Evolutionary conservation across 2,329 filamentous ascomycete species (phyloP).

Genomic region (Parafenestella ontariensis): DNA sequence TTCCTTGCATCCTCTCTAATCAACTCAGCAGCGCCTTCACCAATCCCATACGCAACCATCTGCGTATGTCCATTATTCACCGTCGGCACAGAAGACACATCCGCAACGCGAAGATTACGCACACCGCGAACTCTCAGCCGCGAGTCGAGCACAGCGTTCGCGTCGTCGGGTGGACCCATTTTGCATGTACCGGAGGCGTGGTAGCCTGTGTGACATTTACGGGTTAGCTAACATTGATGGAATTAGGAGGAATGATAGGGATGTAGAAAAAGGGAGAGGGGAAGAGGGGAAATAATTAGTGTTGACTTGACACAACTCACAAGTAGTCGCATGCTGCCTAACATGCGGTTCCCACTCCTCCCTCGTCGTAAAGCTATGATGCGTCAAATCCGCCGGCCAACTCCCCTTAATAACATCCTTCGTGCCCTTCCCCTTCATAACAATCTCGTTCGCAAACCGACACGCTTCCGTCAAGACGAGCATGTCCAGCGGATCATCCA

Average conservation of each 20-base stretch:
- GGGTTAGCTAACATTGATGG: not conserved
- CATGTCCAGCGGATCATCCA: slow-evolving; percentile 65
- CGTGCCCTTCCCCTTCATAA: slow-evolving; percentile 64
- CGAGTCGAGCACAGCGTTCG: slow-evolving; percentile 47
- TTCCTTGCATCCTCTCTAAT: slow-evolving; percentile 34
- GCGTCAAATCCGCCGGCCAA: slow-evolving; percentile 62
- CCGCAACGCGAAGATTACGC: slow-evolving; percentile 34
- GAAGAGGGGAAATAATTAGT: not conserved
- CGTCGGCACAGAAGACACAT: slow-evolving; percentile 31
- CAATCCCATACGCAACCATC: slow-evolving; percentile 46
- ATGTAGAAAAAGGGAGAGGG: not conserved
- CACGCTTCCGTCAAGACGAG: slow-evolving; percentile 67
- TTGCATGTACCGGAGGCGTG: slow-evolving; percentile 65
- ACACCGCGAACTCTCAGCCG: slow-evolving; percentile 39
- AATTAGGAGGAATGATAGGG: not conserved
- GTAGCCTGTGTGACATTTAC: too few species aligned
- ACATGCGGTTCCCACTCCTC: slow-evolving; percentile 67
- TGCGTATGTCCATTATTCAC: slow-evolving; percentile 45
- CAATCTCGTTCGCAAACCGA: slow-evolving; percentile 65
- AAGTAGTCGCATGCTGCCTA: slow-evolving; percentile 66
- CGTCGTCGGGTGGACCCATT: slow-evolving; percentile 55
- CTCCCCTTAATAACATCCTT: slow-evolving; percentile 66
- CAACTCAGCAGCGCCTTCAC: slow-evolving; percentile 41
- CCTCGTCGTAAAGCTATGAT: slow-evolving; percentile 61
- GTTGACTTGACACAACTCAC: too few species aligned